Percentiles rank a stretch among this genome's conserved stretches.
Conservation (phyloP, 805 yeast species). For the Yamadazyma tumulicola region DNA sequence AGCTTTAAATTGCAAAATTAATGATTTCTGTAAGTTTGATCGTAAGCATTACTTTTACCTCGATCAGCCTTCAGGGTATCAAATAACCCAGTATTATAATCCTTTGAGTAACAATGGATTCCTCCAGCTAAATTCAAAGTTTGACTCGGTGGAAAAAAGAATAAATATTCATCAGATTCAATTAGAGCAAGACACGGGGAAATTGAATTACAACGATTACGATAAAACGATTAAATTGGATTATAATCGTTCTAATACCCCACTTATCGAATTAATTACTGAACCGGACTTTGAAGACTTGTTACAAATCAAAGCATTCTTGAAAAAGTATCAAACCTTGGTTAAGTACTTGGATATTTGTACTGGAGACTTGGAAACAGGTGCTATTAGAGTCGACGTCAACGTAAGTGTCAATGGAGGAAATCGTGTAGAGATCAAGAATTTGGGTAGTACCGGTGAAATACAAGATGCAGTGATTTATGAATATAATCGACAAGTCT, state of each 20-base stretch:
- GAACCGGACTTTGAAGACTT: constrained; percentile 75
- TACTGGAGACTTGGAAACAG: constrained; percentile 88
- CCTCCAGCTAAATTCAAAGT: constrained; percentile 43
- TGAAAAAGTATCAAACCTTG: constrained; percentile 73
- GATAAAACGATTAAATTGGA: constrained; percentile 55
- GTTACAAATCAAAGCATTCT: constrained; percentile 69
- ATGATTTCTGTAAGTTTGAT: constrained; percentile 66
- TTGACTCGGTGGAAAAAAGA: constrained; percentile 51
- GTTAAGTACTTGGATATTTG: constrained; percentile 70
- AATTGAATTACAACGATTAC: constrained; percentile 53
- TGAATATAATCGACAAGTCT: constrained; percentile 71
- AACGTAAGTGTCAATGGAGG: constrained; percentile 77
- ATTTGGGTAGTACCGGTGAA: constrained; percentile 79
- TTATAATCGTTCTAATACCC: constrained; percentile 79
- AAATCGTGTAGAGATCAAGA: constrained; percentile 83
- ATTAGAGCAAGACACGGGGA: constrained; percentile 93
- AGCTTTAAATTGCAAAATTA: constrained; percentile 61
- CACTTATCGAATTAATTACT: constrained; percentile 88
- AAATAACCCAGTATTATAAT: constrained; percentile 82
- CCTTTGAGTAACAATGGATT: constrained; percentile 76
- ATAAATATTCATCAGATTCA: constrained; percentile 79
- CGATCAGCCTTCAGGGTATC: constrained; percentile 95
- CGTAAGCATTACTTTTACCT: constrained; percentile 95
- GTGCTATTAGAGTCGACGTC: constrained; percentile 93
- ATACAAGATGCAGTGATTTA: constrained; percentile 69